phyloP scores from a whole-genome alignment of 1,284 basidiomycete species.

The Tilletiaria anomala region DNA sequence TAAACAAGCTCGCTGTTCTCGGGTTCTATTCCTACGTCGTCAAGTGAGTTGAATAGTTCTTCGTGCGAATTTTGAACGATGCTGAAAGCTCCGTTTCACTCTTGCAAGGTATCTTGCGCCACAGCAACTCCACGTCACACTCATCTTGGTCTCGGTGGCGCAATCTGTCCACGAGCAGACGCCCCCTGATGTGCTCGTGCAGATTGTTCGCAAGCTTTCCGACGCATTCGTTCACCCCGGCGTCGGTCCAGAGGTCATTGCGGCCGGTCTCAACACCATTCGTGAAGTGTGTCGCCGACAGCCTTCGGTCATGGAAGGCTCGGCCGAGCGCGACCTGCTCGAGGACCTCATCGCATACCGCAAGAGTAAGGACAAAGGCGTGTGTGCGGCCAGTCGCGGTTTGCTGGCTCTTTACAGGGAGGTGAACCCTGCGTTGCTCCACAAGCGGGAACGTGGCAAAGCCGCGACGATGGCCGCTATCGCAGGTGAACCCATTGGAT shows the following conservation, averaged over 20 bases:
- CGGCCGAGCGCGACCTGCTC: slow-evolving; percentile 45
- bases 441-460: slow-evolving; percentile 58
- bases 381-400: slow-evolving; percentile 72
- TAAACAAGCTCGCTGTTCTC: slow-evolving; percentile 82
- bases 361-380: slow-evolving; percentile 87
- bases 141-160: slow-evolving; percentile 85
- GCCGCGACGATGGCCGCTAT: slow-evolving; percentile 22
- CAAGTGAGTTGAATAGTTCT: slow-evolving; percentile 45
- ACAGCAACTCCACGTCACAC: slow-evolving; percentile 81
- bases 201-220: slow-evolving; percentile 78
- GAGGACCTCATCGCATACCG: slow-evolving; percentile 85
- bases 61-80: slow-evolving; percentile 47
- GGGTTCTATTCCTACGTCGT: slow-evolving; percentile 95
- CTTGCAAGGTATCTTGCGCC: slow-evolving; percentile 67
- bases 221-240: slow-evolving; percentile 96
- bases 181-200: slow-evolving; percentile 78
- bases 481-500: slow-evolving; percentile 48
- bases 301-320: slow-evolving; percentile 42
- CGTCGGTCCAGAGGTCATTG: slow-evolving; percentile 84
- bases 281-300: slow-evolving; percentile 83
- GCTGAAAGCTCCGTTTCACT: slow-evolving; percentile 41
- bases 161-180: slow-evolving; percentile 92
- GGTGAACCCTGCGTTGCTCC: slow-evolving; percentile 85
- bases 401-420: slow-evolving; percentile 85
- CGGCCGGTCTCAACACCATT: slow-evolving; percentile 87